These are phyloP conservation scores for Russula earlei DNA, from an alignment of 768 basidiomycete species.

Conservation along the genomic window DNA sequence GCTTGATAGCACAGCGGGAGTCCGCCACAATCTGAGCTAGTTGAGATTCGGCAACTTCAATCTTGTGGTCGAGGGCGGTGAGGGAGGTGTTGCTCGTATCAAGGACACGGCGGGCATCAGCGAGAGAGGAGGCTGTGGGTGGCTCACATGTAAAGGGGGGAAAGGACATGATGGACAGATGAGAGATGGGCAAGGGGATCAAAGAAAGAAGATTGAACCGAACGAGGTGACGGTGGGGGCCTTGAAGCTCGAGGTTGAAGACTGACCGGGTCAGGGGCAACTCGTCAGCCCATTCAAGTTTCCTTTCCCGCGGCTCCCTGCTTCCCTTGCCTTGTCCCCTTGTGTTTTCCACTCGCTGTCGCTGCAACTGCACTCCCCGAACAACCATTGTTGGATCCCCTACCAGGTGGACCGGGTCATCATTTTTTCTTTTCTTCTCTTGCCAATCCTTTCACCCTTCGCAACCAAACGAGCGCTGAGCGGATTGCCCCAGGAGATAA, in stretches of 20 bases:
- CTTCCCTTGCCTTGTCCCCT: background rate
- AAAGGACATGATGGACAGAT: conserved; percentile 16
- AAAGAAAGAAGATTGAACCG: background rate
- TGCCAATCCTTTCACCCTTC: background rate
- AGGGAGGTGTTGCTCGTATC: conserved; percentile 23
- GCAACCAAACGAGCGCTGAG: background rate
- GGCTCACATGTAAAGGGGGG: conserved; percentile 37
- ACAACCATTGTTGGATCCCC: background rate
- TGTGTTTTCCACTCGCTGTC: background rate
- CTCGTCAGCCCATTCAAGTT: background rate
- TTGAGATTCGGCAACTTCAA: conserved; percentile 42
- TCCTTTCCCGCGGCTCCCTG: conserved; percentile 11
- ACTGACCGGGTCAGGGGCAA: conserved; percentile 6
- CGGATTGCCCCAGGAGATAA: background rate
- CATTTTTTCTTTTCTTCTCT: background rate
- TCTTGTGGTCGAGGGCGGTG: conserved; percentile 35
- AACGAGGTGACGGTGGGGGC: conserved; percentile 2
- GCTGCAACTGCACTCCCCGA: background rate
- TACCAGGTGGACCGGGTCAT: background rate
- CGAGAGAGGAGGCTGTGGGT: conserved; percentile 46
- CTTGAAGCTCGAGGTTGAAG: background rate
- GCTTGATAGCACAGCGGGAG: conserved; percentile 42
- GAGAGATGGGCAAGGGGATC: conserved; percentile 9
- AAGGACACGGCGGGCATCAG: conserved; percentile 43
- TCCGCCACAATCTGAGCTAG: conserved; percentile 53